Evolutionary conservation across 257 asterid species (phyloP).

Genomic region (Echium plantagineum): DNA sequence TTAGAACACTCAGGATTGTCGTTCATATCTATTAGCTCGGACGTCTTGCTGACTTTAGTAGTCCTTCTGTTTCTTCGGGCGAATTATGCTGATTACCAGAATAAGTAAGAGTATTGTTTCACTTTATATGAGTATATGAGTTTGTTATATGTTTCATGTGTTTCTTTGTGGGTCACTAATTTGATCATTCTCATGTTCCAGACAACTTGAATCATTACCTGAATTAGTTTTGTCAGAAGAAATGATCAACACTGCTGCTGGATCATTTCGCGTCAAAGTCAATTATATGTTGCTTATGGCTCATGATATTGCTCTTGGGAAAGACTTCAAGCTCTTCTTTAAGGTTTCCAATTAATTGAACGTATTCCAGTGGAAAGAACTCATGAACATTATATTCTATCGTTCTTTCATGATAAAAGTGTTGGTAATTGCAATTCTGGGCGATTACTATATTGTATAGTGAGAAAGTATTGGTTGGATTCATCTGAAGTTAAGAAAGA

Average conservation of each 20-base stretch:
- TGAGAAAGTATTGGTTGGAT: too few relatives aligned
- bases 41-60: conserved; percentile 63
- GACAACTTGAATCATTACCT: conserved; percentile 60
- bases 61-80: conserved; percentile 65
- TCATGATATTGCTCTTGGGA: conserved; percentile 91
- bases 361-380: not conserved
- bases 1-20: conserved; percentile 78
- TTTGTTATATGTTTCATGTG: conserved; percentile 5
- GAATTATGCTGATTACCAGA: conserved; percentile 54
- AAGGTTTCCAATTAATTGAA: conserved; percentile 38
- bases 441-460: not conserved
- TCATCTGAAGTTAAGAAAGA: too few relatives aligned
- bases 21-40: conserved; percentile 64
- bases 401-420: not conserved
- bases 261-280: conserved; percentile 83
- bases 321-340: conserved; percentile 85
- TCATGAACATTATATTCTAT: not conserved
- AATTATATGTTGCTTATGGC: conserved; percentile 94
- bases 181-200: conserved; percentile 25
- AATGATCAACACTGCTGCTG: conserved; percentile 86
- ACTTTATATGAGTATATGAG: not conserved
- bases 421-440: not conserved
- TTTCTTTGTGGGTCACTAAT: conserved; percentile 7
- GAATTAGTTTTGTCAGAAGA: conserved; percentile 90
- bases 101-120: conserved; percentile 35